A percentile compares a stretch with the other conserved stretches of the same genome.
These are phyloP conservation scores for Hippophae tibetana DNA, from an alignment of 306 rosid species.

Conservation along the genomic window DNA sequence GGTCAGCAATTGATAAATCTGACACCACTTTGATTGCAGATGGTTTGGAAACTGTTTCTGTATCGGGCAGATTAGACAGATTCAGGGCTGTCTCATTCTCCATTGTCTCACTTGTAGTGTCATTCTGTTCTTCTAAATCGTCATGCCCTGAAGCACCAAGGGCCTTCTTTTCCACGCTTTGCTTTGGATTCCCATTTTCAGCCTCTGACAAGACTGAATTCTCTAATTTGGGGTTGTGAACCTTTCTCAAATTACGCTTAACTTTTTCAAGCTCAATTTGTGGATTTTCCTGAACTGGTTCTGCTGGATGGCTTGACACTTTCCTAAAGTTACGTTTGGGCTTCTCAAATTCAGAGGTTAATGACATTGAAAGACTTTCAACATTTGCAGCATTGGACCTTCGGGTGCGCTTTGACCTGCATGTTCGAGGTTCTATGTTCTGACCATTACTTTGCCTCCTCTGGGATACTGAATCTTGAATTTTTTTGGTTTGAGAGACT, in stretches of 20 bases:
- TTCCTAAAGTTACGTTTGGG: constrained; percentile 66
- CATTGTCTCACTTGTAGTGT: constrained; percentile 35
- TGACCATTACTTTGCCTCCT: constrained; percentile 48
- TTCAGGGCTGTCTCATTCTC: constrained; percentile 35
- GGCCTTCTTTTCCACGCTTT: constrained; percentile 45
- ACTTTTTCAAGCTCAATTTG: constrained; percentile 92
- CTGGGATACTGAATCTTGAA: constrained; percentile 47
- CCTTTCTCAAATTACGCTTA: constrained; percentile 85
- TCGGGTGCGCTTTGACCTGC: constrained; percentile 69
- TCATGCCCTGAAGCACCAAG: constrained; percentile 25
- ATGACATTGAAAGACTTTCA: constrained; percentile 40
- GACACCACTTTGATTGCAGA: constrained; percentile 32
- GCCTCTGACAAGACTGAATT: constrained; percentile 43
- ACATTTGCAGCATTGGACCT: constrained; percentile 45
- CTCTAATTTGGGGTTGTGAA: constrained; percentile 75
- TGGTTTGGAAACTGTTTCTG: constrained; percentile 44
- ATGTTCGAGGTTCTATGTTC: constrained; percentile 43
- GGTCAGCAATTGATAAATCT: constrained; percentile 32
- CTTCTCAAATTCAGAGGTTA: constrained; percentile 71
- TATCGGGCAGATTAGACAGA: constrained; percentile 30
- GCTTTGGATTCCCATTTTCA: constrained; percentile 46
- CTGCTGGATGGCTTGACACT: constrained; percentile 49
- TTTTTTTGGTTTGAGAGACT: constrained; percentile 62
- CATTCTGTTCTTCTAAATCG: constrained; percentile 30
- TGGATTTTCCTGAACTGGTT: constrained; percentile 66